Evolutionary conservation across 2,329 filamentous ascomycete species (phyloP), one percentile per base, ranked within the genome.

Genomic region (Dothistroma pini): DNA sequence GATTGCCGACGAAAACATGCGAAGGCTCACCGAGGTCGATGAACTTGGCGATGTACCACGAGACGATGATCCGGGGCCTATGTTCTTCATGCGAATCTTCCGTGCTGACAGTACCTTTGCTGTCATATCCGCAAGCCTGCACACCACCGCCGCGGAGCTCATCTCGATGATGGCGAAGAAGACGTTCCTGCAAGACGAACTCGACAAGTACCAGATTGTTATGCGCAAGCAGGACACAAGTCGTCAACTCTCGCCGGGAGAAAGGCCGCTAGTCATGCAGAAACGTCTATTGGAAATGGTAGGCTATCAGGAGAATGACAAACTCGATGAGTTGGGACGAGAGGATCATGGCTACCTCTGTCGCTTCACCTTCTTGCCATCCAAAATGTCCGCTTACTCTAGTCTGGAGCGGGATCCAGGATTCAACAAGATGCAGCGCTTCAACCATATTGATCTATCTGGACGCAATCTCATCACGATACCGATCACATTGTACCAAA

Each of bases 261-360:
- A 99, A 76, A 85, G 91, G 50, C 95, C 95, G 0, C 82, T 97
- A 38, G 82, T 95, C 25, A 91, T 99, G 71, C 95, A 99, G 75
- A 97, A 97, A 77, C 84, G 88, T 53, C 82, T 99, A 19, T 79
- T 99, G 19, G 89, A 96, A 75, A 92, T 97, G 76, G 89, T 93
- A 57, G 95, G 95, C 10, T 99, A 97, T 72, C 88, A 90, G 60
- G 87, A 91, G 34, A 86, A 86, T 59, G 95, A 99, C 75, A 87
- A 86, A 44, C 86, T 99, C 51, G 93, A 97, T 74, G 95, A 97
- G 64, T 86, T 99, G 56, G 95, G 95, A 31, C 87, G 95, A 60
- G 95, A 99, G 75, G 95, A 99, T 79, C 96, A 97, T 75, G 96
- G 93, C 73, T 99, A 97, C 70, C 83, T 99, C 12, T 96, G 93